Evolutionary conservation across 345 rosid species (phyloP), one percentile per base, ranked within the genome.

Genomic region (Cardiospermum halicacabum): DNA sequence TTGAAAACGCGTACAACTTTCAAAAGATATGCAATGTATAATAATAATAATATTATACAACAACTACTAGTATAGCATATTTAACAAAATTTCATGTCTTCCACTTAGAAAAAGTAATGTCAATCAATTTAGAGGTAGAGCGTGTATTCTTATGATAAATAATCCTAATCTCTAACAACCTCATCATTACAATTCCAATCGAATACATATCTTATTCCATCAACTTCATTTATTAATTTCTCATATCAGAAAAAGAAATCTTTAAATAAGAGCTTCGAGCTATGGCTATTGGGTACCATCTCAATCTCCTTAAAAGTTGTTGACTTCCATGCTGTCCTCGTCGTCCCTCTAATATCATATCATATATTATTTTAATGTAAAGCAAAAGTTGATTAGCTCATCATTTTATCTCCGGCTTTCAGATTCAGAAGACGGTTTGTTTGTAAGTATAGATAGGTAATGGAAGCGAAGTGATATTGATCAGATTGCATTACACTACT

Each of bases 101-200:
- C 81, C 84, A 80, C 75, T 77, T n/a, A 64, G 40, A 9, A n/a
- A 50, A 59, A 11, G 25, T 47, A 40, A 21, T 62, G 62, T 31
- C 61, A 22, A 16, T 39, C 37, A 57, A 36, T 25, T n/a, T 58
- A 24, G 27, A n/a, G 16, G 3, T 19, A 25, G 62, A 69, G 39
- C 61, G 42, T 64, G 71, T 56, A 55, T 43, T 11, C 5, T 3
- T 43, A n/a, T n/a, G n/a, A n/a, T n/a, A n/a, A n/a, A n/a, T n/a
- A n/a, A n/a, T n/a, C n/a, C n/a, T 2, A 62, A 75, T 81, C 74
- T 56, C 73, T 53, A 78, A 71, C 83, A 42, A 67, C 79, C 72
- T 65, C 74, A 78, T 76, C 68, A 78, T 78, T 69, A 60, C 67
- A 19, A 45, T 34, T 45, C 43, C 69, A 68, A 62, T 59, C 70